Conservation (phyloP, 441 rosid species). For the Flueggea neowawraea region DNA sequence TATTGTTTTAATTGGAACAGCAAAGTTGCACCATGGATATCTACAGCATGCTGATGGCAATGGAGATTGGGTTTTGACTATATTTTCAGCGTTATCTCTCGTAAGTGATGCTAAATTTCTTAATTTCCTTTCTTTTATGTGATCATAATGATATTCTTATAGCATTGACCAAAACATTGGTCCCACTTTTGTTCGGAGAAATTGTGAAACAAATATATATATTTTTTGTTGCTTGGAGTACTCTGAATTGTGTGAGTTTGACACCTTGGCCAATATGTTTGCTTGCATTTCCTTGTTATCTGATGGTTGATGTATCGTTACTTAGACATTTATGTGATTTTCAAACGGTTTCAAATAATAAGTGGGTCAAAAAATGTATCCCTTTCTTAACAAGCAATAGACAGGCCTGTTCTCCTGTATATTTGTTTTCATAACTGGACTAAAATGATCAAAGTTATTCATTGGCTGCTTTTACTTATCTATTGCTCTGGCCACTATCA, state of each 20-base stretch:
- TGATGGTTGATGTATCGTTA: too few species aligned
- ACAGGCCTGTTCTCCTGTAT: too few species aligned
- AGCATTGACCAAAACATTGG: neutral
- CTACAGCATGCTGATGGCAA: constrained; percentile 94
- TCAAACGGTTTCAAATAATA: constrained; percentile 24
- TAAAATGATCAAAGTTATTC: too few species aligned
- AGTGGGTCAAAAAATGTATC: too few species aligned
- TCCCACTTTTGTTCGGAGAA: neutral
- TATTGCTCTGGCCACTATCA: neutral
- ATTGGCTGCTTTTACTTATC: too few species aligned
- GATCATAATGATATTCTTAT: constrained; percentile 2
- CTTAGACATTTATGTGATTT: too few species aligned
- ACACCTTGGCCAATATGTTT: neutral
- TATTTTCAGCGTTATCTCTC: constrained; percentile 82
- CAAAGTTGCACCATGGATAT: constrained; percentile 92
- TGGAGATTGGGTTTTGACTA: constrained; percentile 98
- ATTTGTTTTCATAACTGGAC: too few species aligned
- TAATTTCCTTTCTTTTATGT: neutral
- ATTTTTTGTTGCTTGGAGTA: neutral
- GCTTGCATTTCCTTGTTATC: neutral
- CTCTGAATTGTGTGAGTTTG: neutral
- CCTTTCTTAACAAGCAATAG: too few species aligned
- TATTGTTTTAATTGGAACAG: constrained; percentile 36
- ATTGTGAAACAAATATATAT: neutral
- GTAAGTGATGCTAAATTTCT: constrained; percentile 43